phyloP scores from a whole-genome alignment of 176 grass and related monocot species.

The Carex pumila region DNA sequence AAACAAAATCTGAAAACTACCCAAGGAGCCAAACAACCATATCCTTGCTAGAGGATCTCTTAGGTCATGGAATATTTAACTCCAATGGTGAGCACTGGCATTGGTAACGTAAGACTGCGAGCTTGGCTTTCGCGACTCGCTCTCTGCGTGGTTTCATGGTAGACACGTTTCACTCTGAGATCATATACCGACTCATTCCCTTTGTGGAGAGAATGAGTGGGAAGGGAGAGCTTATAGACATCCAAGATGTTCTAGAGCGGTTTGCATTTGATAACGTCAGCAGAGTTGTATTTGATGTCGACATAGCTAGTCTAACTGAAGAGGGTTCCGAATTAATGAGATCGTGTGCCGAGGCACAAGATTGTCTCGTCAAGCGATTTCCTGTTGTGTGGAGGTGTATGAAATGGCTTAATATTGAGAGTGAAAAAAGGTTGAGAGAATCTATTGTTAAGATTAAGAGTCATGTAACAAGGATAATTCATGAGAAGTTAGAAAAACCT shows the following conservation, averaged over 20 bases:
- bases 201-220: conserved; percentile 14
- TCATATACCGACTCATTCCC: conserved; percentile 36
- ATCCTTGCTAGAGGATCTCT: conserved; percentile 39
- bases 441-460: neutral
- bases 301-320: conserved; percentile 37
- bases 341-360: conserved; percentile 33
- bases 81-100: conserved; percentile 52
- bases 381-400: conserved; percentile 16
- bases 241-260: conserved; percentile 53
- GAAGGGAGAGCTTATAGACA: conserved; percentile 20
- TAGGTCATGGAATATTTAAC: conserved; percentile 66
- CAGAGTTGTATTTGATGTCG: conserved; percentile 40
- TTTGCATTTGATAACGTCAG: conserved; percentile 69
- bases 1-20: too few relatives aligned
- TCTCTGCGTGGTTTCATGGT: conserved; percentile 39
- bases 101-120: conserved; percentile 48
- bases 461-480: neutral
- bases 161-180: conserved; percentile 26
- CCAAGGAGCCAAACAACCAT: neutral
- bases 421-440: conserved; percentile 1
- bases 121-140: conserved; percentile 47
- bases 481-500: neutral
- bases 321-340: conserved; percentile 26
- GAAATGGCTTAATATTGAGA: conserved; percentile 11
- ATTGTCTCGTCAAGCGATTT: conserved; percentile 7